A percentile compares a stretch with the other conserved stretches of the same genome.
phyloP scores from a whole-genome alignment of 1,139 yeast genomes.

The Nakaseomyces delphensis region DNA sequence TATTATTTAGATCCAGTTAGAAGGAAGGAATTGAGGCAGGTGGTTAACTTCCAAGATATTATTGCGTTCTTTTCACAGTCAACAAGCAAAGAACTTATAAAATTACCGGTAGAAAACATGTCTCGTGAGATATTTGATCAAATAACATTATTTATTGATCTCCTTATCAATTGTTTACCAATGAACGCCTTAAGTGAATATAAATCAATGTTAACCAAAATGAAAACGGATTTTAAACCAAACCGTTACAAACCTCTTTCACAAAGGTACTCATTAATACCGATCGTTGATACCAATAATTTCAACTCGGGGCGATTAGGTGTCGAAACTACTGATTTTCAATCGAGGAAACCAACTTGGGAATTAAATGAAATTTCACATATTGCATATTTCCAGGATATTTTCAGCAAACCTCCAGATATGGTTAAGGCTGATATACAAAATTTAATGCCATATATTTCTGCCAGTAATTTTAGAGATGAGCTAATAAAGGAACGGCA shows the following conservation, averaged over 20 bases:
- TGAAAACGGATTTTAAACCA: neutral
- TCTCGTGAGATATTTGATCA: slow-evolving; percentile 46
- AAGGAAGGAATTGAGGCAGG: slow-evolving; percentile 24
- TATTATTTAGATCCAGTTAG: slow-evolving; percentile 44
- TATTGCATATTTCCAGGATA: slow-evolving; percentile 34
- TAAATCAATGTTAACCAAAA: slow-evolving; percentile 29
- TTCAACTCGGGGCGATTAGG: neutral
- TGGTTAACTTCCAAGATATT: slow-evolving; percentile 51
- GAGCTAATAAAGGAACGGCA: slow-evolving; percentile 31
- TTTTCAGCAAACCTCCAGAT: slow-evolving; percentile 38
- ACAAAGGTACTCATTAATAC: slow-evolving; percentile 7
- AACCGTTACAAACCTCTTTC: slow-evolving; percentile 25
- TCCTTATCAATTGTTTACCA: slow-evolving; percentile 44
- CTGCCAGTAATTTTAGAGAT: slow-evolving; percentile 33
- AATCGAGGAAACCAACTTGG: slow-evolving; percentile 37
- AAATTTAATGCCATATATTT: slow-evolving; percentile 34
- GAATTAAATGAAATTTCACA: slow-evolving; percentile 43
- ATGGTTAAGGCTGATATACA: slow-evolving; percentile 45
- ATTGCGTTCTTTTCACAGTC: slow-evolving; percentile 57
- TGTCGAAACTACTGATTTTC: neutral
- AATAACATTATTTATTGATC: slow-evolving; percentile 48
- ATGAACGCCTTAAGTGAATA: slow-evolving; percentile 41
- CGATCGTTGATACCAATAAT: neutral
- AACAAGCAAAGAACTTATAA: slow-evolving; percentile 55
- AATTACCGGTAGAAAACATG: slow-evolving; percentile 39